Evolutionary conservation across 2,329 filamentous ascomycete species (phyloP), one percentile per base, ranked within the genome.

Genomic region (Dryadomyces quercivorus): DNA sequence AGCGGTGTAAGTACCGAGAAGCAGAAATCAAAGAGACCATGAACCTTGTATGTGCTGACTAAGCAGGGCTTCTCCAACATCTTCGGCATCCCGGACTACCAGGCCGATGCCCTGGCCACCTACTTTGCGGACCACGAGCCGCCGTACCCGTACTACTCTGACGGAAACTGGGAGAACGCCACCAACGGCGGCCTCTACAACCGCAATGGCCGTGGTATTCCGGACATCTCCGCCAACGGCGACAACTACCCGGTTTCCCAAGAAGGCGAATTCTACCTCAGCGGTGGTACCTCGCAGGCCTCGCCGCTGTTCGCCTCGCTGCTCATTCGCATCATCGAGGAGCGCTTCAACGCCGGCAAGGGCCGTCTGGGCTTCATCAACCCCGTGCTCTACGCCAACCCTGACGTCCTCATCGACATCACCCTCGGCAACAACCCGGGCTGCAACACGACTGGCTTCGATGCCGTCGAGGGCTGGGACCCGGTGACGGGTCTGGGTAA

Each of bases 301-400:
- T 66, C 77, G 0, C 84, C 84, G 0, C 68, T 78, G 0, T 77
- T 80, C 15, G 75, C 78, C 0, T 77, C 72, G 7, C 70, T 85
- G 51, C 69, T 56, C n/a, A 54, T 43, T 44, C 51, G 52, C 21
- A 51, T 86, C 54, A 85, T 85, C 59, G 81, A 85, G 59, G 77
- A 77, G 1, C 69, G 79, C 44, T 65, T 84, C n/a, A 65, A 70
- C 0, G 67, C 66, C 9, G 75, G 75, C 6, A 73, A 76, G 61
- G 60, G 59, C 10, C 62, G 67, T 1, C 57, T 73, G 1, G 66
- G 68, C 6, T 69, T 68, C 50, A 57, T 69, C 49, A 68, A 69
- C 55, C 67, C 66, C 1, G 57, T 57, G 1, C 48, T 62, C 21
- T 66, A 66, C 31, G 57, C 57, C 20, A 60, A 66, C 50, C 64